Conservation (phyloP, 2,329 filamentous ascomycete genomes). For the Tolypocladium sp. region DNA sequence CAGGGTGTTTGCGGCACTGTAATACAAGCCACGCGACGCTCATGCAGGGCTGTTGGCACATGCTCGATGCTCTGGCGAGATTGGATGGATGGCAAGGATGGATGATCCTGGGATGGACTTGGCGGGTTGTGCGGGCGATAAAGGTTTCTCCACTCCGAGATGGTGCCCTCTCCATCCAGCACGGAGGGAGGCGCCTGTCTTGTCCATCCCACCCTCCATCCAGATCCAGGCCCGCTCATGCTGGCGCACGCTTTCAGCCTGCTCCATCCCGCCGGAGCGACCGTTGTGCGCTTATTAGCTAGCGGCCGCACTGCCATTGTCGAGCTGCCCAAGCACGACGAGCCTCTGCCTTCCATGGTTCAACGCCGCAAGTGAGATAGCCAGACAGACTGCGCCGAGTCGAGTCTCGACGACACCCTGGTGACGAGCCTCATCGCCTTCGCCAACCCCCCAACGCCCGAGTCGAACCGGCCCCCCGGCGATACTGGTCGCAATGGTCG, state of each 20-base stretch:
- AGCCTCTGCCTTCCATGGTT: background rate
- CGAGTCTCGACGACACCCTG: background rate
- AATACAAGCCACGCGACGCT: too few species aligned
- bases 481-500: conserved; percentile 5
- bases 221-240: background rate
- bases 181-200: background rate
- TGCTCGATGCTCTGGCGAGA: too few species aligned
- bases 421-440: background rate
- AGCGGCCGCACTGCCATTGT: background rate
- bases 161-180: background rate
- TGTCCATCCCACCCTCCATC: background rate
- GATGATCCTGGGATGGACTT: background rate
- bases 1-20: background rate
- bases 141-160: background rate
- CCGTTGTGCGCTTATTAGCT: background rate
- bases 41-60: too few species aligned
- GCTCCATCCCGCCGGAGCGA: background rate
- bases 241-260: too few species aligned
- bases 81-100: too few species aligned
- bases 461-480: background rate
- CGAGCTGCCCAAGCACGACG: background rate
- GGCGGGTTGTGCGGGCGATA: background rate
- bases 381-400: background rate
- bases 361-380: background rate
- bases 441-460: background rate